Base-by-base conservation (phyloP, 305 asterid species). In the Fraxinus platypoda region DNA sequence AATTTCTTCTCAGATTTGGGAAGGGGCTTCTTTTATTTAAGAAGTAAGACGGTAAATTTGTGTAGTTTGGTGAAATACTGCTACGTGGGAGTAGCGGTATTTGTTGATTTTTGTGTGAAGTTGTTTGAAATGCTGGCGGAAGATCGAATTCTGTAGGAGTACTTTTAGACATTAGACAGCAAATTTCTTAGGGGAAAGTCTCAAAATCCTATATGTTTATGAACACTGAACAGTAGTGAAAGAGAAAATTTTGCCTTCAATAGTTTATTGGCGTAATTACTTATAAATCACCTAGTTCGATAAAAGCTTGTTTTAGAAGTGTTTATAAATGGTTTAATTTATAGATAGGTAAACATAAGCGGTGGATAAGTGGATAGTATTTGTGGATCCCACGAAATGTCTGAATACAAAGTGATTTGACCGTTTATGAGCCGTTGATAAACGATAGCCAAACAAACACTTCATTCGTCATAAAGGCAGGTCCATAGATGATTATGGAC, bases 1-100 rank as follows among this genome's bases (percentile, higher is more conserved):
- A 6, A 1, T 28, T 35, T 17, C 23, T 9, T 52, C 41, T 62
- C 33, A 37, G 28, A 49, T 57, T 62, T 28, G 38, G 28, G 17
- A 74, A 23, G 23, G 43, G 33, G 11, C 64, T 79, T 79, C 57
- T 71, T 76, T 31, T 73, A 80, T 72, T 38, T 76, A 34, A 31
- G 59, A 49, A 75, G 43, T 31, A 74, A 31, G 11, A 23, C 15
- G 46, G 2, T 75, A 43, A 78, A 33, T 26, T 17, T 19, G 66
- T 12, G 38, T 62, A 0, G 68, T 19, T 62, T 30, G 76, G 28
- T 34, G 57, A 2, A 35, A 57, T 8, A 30, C 1, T 3, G 54
- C 3, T 43, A 15, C 71, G 25, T 59, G 5, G 79, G 80, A 31
- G 64, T 81, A 34, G 43, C 12, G 9, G 78, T 35, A 79, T 57